These are phyloP conservation scores for Lagenidium giganteum DNA, from an alignment of 352 stramenopile species.

Conservation along the genomic window DNA sequence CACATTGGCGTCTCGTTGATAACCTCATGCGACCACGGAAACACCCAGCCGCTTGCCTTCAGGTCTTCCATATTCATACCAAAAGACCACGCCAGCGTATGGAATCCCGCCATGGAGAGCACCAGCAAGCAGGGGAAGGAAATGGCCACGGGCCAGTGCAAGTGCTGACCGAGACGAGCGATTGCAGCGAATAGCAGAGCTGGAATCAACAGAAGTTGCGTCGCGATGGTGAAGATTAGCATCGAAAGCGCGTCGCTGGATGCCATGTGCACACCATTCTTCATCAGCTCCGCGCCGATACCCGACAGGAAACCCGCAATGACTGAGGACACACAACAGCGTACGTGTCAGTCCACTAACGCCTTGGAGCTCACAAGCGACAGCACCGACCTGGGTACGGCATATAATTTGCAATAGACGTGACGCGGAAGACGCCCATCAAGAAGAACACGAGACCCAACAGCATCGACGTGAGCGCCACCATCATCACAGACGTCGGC, in stretches of 20 bases:
- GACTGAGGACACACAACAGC: too few relatives aligned
- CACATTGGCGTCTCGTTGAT: conserved; percentile 59
- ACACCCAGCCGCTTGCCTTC: conserved; percentile 38
- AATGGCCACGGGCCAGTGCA: conserved; percentile 47
- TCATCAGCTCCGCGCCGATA: conserved; percentile 61
- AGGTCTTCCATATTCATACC: conserved; percentile 23
- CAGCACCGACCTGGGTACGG: too few relatives aligned
- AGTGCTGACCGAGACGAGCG: conserved; percentile 41
- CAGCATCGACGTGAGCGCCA: conserved; percentile 49
- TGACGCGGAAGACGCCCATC: conserved; percentile 57
- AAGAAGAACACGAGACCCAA: conserved; percentile 51
- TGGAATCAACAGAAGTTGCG: conserved; percentile 40
- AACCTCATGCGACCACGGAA: conserved; percentile 45
- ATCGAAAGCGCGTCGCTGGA: conserved; percentile 37
- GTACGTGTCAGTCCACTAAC: too few relatives aligned
- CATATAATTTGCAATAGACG: conserved; percentile 73
- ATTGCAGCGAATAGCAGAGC: conserved; percentile 42
- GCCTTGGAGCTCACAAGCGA: too few relatives aligned
- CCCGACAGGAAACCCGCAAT: conserved; percentile 70
- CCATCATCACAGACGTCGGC: conserved; percentile 58
- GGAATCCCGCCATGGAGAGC: conserved; percentile 46
- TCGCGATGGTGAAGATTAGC: conserved; percentile 36
- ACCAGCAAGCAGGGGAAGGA: conserved; percentile 58
- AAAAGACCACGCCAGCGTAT: conserved; percentile 21
- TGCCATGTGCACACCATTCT: conserved; percentile 71